Evolutionary conservation across 148 eudicot genomes (phyloP), one percentile per base, ranked within the genome.

Genomic region (Fallopia convolvulus): DNA sequence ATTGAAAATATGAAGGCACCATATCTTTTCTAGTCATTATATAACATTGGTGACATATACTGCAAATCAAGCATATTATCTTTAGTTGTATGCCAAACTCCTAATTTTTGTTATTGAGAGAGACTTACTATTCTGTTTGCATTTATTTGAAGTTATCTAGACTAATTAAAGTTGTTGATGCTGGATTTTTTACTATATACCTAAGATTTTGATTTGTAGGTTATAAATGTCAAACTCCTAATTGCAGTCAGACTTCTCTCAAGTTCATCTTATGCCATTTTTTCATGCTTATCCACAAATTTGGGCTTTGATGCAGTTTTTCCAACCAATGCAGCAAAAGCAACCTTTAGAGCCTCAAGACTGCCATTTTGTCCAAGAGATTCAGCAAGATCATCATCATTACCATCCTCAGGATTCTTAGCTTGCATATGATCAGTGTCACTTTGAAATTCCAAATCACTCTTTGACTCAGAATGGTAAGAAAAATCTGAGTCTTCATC

Each of bases 241-340:
- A n/a, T n/a, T n/a, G n/a, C 66, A 63, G 72, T 80, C 17, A 30
- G 9, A 52, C 58, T 72, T 42, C 61, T 56, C 39, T 26, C 53
- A 42, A 82, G 58, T 44, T 68, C 77, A 23, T 77, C 74, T n/a
- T 74, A 40, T 18, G 47, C 36, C 41, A 79, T 20, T 80, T 49
- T 32, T 21, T 21, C 55, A 58, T 81, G 80, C 61, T 78, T 74
- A 44, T n/a, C 80, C n/a, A 77, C 76, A 75, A 77, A 36, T 13
- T 82, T 78, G 65, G 77, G 76, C n/a, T 77, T 70, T 12, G 76
- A 47, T 23, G 74, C 79, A 76, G 77, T 80, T 65, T 88, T 85
- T 44, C 87, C 92, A 46, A 86, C 70, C 80, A 94, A 89, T 60
- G 92, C 84, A 49, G 87, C 93, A 86, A 92, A 95, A 79, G 97